Conservation (phyloP, 768 basidiomycete genomes). For the Rhizopogon vinicolor region DNA sequence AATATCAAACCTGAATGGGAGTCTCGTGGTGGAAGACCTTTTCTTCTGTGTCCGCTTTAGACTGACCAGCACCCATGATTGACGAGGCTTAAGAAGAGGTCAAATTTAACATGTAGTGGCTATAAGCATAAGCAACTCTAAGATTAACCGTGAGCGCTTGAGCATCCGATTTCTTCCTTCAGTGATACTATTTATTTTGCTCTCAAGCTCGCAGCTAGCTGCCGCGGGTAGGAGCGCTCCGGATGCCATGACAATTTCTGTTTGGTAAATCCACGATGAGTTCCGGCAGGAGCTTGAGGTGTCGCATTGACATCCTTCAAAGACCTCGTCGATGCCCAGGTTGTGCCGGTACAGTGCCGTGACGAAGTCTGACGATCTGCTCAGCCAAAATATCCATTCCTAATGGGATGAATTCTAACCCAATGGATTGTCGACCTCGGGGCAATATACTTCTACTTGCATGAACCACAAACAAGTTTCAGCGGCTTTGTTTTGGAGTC, state of each 20-base stretch:
- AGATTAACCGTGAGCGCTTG: neutral
- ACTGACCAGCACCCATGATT: slow-evolving; percentile 66
- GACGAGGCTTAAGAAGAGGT: neutral
- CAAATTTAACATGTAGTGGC: neutral
- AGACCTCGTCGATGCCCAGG: too few species aligned
- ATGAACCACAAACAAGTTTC: slow-evolving; percentile 17
- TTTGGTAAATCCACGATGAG: too few species aligned
- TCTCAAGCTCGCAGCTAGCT: too few species aligned
- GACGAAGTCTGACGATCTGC: too few species aligned
- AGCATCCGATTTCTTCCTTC: neutral
- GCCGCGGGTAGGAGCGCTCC: too few species aligned
- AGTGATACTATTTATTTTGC: too few species aligned
- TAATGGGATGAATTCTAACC: slow-evolving; percentile 54
- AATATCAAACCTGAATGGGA: slow-evolving; percentile 44
- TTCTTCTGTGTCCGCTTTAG: slow-evolving; percentile 50
- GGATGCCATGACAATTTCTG: too few species aligned
- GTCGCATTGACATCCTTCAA: too few species aligned
- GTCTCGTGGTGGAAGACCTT: slow-evolving; percentile 54
- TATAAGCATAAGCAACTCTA: neutral
- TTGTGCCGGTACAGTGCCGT: too few species aligned
- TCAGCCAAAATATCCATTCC: slow-evolving; percentile 51
- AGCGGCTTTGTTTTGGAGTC: slow-evolving; percentile 15
- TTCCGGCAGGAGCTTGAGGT: too few species aligned
- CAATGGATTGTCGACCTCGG: slow-evolving; percentile 39
- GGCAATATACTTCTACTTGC: slow-evolving; percentile 23